These are phyloP conservation scores for Trichosporon sp. DNA, from an alignment of 1,284 basidiomycete species.

Conservation along the genomic window DNA sequence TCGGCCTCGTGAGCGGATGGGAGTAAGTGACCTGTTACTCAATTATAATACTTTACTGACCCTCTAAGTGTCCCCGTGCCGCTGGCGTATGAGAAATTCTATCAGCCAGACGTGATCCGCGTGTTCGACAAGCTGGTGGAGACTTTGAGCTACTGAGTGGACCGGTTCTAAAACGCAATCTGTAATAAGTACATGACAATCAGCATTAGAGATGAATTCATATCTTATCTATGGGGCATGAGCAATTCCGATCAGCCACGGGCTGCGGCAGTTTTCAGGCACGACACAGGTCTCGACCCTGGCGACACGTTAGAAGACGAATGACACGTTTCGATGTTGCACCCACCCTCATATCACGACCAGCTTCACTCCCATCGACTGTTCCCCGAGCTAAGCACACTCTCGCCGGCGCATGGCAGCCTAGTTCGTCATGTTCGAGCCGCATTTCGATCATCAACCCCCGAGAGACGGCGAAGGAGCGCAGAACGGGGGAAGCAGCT, in stretches of 20 bases:
- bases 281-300: not conserved
- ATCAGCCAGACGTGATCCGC: constrained; percentile 77
- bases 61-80: constrained; percentile 66
- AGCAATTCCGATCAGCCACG: no score
- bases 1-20: constrained; percentile 82
- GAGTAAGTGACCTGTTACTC: constrained; percentile 61
- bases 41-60: not conserved
- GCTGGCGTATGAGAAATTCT: constrained; percentile 82
- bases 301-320: not conserved
- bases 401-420: no score
- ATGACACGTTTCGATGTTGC: not conserved
- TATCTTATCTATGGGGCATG: constrained; percentile 29
- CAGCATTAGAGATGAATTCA: constrained; percentile 10
- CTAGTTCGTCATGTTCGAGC: constrained; percentile 6
- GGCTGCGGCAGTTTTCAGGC: not conserved
- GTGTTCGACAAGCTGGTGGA: constrained; percentile 77
- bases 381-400: no score
- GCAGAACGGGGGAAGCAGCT: constrained; percentile 11
- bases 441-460: not conserved
- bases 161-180: not conserved
- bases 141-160: constrained; percentile 63
- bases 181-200: not conserved
- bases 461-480: constrained; percentile 7
- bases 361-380: no score
- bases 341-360: not conserved